Evolutionary conservation across 1,284 basidiomycete genomes (phyloP), one percentile per base, ranked within the genome.

Genomic region (Malassezia equina): DNA sequence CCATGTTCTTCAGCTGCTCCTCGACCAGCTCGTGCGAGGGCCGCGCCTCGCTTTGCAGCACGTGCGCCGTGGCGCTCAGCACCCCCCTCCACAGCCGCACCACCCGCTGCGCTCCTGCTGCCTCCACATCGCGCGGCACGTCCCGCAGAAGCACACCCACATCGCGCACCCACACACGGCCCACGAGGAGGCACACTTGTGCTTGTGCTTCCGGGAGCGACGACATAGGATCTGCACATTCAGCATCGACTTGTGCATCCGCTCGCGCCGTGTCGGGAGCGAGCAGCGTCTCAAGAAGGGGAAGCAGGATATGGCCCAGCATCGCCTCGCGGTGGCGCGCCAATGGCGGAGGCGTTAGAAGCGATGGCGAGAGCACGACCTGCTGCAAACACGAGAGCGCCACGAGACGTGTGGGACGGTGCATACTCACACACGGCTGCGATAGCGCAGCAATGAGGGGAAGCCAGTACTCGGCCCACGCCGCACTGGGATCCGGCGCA

Each of bases 161-260:
- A 61, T 90, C 86, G 67, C 94, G 89, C 80, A 98, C 85, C 77
- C 98, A 95, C 4, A 85, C 84, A 76, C 95, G 95, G 81, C 89
- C 94, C 24, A 96, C 78, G 46, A 98, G 77, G 15, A 86, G 86
- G 12, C 86, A 88, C 1, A 88, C 88, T 36, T 88, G 82, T 36
- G 94, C 76, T 8, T 91, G 82, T 19, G 88, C 91, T 77, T 96
- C 91, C 6, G 85, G 81, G 81, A 95, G 87, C 6, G 62, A 11
- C 27, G 87, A 89, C 56, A 82, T 66, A n/a, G 62, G 57, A 27
- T 52, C 62, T n/a, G n/a, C n/a, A n/a, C n/a, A n/a, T n/a, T n/a
- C n/a, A n/a, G n/a, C n/a, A n/a, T n/a, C n/a, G n/a, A n/a, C n/a
- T 1, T 52, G 80, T 0, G 87, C 85, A 72, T 95, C 90, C 31